phyloP scores from a whole-genome alignment of 2,329 filamentous ascomycete genomes.

The Nemania sp. region DNA sequence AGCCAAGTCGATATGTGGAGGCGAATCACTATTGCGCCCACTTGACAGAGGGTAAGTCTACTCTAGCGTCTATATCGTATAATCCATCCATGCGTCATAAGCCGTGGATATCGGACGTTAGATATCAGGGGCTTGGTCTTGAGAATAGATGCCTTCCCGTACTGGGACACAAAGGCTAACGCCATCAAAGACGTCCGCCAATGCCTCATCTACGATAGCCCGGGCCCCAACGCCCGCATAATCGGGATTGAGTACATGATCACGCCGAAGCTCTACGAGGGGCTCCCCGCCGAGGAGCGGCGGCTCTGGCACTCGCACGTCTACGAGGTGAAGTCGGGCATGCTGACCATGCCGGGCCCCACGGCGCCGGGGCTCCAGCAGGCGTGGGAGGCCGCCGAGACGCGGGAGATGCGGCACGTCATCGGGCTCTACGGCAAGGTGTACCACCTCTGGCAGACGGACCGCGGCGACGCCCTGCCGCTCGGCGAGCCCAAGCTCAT shows the following conservation, averaged over 20 bases:
- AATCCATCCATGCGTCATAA: background rate
- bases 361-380: conserved; percentile 55
- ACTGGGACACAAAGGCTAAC: background rate
- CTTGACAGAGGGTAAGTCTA: conserved; percentile 60
- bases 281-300: conserved; percentile 68
- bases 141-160: background rate
- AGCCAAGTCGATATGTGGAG: conserved; percentile 71
- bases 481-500: conserved; percentile 59
- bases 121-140: background rate
- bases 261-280: conserved; percentile 68
- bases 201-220: conserved; percentile 82
- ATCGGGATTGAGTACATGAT: conserved; percentile 93
- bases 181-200: conserved; percentile 70
- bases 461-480: conserved; percentile 66
- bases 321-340: conserved; percentile 77
- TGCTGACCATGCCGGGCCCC: conserved; percentile 76
- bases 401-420: conserved; percentile 78
- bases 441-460: conserved; percentile 86
- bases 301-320: conserved; percentile 78
- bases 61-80: background rate
- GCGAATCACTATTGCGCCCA: conserved; percentile 86
- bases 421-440: conserved; percentile 79
- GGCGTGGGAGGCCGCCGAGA: conserved; percentile 78
- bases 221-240: conserved; percentile 68
- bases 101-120: background rate